phyloP scores from a whole-genome alignment of 2,329 filamentous ascomycete genomes.

The Cercospora sesami region DNA sequence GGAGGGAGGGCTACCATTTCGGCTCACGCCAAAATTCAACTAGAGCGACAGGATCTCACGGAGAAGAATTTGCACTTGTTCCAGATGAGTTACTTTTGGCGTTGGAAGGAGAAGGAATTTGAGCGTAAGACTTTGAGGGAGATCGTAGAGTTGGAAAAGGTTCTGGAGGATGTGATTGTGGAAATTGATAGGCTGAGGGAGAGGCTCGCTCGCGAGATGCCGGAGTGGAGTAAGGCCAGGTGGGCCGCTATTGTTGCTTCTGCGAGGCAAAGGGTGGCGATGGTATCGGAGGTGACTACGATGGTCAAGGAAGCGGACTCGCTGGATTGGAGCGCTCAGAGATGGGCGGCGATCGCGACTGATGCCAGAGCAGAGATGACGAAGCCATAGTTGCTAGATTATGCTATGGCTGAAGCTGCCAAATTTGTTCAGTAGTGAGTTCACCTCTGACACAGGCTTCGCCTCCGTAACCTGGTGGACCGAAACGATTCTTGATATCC shows the following conservation, averaged over 20 bases:
- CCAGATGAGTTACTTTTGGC: background rate
- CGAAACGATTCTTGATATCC: background rate
- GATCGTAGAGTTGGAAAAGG: background rate
- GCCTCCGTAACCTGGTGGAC: background rate
- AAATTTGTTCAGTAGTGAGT: background rate
- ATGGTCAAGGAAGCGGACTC: background rate
- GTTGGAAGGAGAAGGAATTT: background rate
- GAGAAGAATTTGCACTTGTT: background rate
- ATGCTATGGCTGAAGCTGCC: background rate
- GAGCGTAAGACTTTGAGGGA: background rate
- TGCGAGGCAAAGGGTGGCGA: background rate
- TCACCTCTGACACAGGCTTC: background rate
- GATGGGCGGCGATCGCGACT: background rate
- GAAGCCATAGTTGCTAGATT: background rate
- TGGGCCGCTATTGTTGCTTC: background rate
- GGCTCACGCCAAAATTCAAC: background rate
- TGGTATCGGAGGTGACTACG: background rate
- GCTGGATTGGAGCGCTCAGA: background rate
- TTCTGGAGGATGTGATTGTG: background rate
- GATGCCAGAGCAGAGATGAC: background rate
- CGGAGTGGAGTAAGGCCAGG: background rate
- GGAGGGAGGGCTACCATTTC: background rate
- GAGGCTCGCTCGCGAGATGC: background rate
- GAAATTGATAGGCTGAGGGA: background rate
- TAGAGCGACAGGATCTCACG: background rate